phyloP scores from a whole-genome alignment of 2,329 filamentous ascomycete genomes.

The Cercospora sesami region DNA sequence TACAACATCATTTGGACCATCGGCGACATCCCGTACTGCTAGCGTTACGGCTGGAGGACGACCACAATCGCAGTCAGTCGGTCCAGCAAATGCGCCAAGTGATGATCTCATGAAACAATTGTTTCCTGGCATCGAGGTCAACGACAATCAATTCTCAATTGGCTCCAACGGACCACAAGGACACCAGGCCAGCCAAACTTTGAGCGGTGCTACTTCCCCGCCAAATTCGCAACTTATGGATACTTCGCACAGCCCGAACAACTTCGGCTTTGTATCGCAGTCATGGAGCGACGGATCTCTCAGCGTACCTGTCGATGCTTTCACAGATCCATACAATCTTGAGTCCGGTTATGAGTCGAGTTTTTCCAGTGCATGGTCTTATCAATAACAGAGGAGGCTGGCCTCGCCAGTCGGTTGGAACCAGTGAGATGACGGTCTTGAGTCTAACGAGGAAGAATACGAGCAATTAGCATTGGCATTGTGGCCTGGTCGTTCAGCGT shows the following conservation, averaged over 20 bases:
- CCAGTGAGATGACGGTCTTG: background rate
- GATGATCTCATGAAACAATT: constrained; percentile 37
- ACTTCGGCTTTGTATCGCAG: constrained; percentile 32
- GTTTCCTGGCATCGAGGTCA: constrained; percentile 38
- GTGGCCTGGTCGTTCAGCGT: constrained; percentile 13
- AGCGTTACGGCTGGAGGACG: constrained; percentile 23
- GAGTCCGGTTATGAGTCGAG: constrained; percentile 35
- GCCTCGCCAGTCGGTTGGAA: constrained; percentile 12
- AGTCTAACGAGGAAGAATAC: background rate
- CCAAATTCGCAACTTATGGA: constrained; percentile 6
- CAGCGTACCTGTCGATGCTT: constrained; percentile 36
- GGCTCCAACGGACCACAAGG: constrained; percentile 16
- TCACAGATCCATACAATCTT: constrained; percentile 33
- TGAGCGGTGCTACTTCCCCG: constrained; percentile 5
- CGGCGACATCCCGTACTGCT: constrained; percentile 22
- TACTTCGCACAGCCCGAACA: background rate
- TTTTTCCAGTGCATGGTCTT: constrained; percentile 29
- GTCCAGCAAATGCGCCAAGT: constrained; percentile 32
- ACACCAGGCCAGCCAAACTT: constrained; percentile 11
- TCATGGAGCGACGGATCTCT: constrained; percentile 39
- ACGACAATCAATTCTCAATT: constrained; percentile 23
- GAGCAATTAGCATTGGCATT: constrained; percentile 3
- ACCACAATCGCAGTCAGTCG: constrained; percentile 34
- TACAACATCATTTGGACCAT: constrained; percentile 21
- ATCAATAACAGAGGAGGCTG: constrained; percentile 33